A percentile compares a stretch with the other conserved stretches of the same genome.
Evolutionary conservation across 2,329 filamentous ascomycete genomes (phyloP).

Genomic region (Fusarium denticulatum): DNA sequence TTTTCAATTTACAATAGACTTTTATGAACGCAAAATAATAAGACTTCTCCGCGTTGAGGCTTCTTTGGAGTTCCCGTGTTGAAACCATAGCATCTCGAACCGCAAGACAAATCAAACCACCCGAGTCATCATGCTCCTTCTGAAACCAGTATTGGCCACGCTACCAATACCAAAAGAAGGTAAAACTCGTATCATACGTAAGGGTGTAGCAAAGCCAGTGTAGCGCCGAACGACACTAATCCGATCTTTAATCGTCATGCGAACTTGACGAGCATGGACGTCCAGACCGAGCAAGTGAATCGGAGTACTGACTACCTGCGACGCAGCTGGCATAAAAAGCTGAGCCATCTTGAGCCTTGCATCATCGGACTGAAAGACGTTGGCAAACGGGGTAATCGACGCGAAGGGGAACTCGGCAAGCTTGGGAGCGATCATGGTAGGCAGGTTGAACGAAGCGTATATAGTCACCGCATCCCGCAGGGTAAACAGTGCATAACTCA

Average conservation of each 20-base stretch:
- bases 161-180: constrained; percentile 39
- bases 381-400: constrained; percentile 24
- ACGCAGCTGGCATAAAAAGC: constrained; percentile 35
- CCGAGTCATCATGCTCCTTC: constrained; percentile 31
- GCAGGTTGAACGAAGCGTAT: constrained; percentile 42
- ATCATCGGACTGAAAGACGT: constrained; percentile 35
- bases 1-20: background rate
- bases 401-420: constrained; percentile 36
- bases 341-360: constrained; percentile 40
- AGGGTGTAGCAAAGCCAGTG: constrained; percentile 32
- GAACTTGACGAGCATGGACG: constrained; percentile 26
- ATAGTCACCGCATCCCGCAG: constrained; percentile 39
- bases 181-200: constrained; percentile 37
- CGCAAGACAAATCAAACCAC: constrained; percentile 4
- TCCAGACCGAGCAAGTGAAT: constrained; percentile 41
- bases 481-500: constrained; percentile 38
- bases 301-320: constrained; percentile 39
- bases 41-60: constrained; percentile 28
- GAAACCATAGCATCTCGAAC: constrained; percentile 17
- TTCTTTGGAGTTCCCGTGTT: constrained; percentile 25
- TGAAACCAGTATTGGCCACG: constrained; percentile 39
- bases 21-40: background rate
- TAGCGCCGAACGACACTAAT: constrained; percentile 23
- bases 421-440: constrained; percentile 37
- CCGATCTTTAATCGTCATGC: constrained; percentile 29